Evolutionary conservation across 805 yeast species (phyloP), one percentile per base, ranked within the genome.

Genomic region (Allodekkera sacchari): DNA sequence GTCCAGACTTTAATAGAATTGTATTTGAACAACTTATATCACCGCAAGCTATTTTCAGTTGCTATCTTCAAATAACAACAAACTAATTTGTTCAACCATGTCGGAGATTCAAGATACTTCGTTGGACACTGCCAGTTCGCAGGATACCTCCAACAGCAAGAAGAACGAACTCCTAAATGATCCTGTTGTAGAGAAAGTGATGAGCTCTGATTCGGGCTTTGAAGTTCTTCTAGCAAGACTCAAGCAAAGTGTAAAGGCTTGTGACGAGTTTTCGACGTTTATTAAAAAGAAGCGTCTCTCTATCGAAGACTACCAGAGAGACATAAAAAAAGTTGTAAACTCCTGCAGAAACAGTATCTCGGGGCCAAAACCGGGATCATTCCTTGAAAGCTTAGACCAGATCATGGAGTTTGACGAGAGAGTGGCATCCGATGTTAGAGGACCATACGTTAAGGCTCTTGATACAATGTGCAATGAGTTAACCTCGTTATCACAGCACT

Each of bases 381-480:
- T 89, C 45, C 68, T 74, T 22, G 53, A 53, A 14, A 77, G 75
- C 37, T 65, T 92, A 34, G 84, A 80, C 39, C 69, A 71, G 41
- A 68, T 88, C 22, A 64, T 88, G 32, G 76, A 71, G 39, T 74
- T 79, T 43, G 96, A 88, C 55, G 96, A 88, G 39, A 75, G 77
- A 41, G 57, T 83, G 26, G 54, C 48, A 35, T 67, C 71, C 10
- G 71, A 68, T 29, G 94, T 84, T 10, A 83, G 87, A 11, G 64
- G 70, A 25, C 75, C 88, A 6, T 88, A 77, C 57, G 81, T 83
- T 21, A 76, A 76, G 30, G 87, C 92, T 1, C 62, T 92, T 48
- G 79, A 74, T 43, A 77, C 75, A 23, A 92, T 92, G 85, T 74
- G 77, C 47, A 95, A 83, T 45, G 96, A 92, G 55, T 61, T 92